Evolutionary conservation across 768 basidiomycete species (phyloP).

Genomic region (Termitomyces sp.): DNA sequence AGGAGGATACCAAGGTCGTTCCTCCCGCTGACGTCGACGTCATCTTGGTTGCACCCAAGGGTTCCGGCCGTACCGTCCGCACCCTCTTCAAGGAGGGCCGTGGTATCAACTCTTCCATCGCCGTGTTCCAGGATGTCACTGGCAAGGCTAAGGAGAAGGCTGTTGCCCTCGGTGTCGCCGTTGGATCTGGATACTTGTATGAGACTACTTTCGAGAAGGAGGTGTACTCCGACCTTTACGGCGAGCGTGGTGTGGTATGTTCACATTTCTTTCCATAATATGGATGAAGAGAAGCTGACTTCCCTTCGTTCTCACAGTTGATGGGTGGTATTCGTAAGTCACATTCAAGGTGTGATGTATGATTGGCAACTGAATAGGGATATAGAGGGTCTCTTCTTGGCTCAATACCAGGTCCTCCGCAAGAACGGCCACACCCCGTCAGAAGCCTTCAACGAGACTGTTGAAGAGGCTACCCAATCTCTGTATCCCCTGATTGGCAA

Average conservation of each 20-base stretch:
- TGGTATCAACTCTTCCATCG: conserved; percentile 93
- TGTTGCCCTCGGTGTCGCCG: conserved; percentile 85
- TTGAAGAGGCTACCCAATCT: conserved; percentile 99
- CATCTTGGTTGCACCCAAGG: conserved; percentile 98
- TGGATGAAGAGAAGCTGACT: conserved; percentile 5
- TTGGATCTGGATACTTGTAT: conserved; percentile 97
- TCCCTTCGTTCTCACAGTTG: conserved; percentile 41
- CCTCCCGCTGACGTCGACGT: conserved; percentile 95
- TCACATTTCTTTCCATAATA: neutral
- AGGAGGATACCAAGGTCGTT: conserved; percentile 92
- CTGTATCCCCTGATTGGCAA: conserved; percentile 95
- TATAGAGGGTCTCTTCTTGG: conserved; percentile 94
- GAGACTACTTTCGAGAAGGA: conserved; percentile 99
- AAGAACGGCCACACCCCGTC: conserved; percentile 96
- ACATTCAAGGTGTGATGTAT: neutral
- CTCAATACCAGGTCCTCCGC: conserved; percentile 97
- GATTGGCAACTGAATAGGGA: neutral
- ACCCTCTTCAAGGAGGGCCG: conserved; percentile 99
- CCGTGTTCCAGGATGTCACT: conserved; percentile 96
- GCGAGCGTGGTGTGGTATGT: conserved; percentile 98
- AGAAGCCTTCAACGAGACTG: conserved; percentile 99
- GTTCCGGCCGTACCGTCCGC: conserved; percentile 97
- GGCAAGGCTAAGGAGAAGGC: conserved; percentile 98
- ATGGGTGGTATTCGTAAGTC: conserved; percentile 93
- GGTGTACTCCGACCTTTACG: conserved; percentile 98